These are phyloP conservation scores for Colletotrichum coccodes DNA, from an alignment of 2,329 filamentous ascomycete species.

Conservation along the genomic window DNA sequence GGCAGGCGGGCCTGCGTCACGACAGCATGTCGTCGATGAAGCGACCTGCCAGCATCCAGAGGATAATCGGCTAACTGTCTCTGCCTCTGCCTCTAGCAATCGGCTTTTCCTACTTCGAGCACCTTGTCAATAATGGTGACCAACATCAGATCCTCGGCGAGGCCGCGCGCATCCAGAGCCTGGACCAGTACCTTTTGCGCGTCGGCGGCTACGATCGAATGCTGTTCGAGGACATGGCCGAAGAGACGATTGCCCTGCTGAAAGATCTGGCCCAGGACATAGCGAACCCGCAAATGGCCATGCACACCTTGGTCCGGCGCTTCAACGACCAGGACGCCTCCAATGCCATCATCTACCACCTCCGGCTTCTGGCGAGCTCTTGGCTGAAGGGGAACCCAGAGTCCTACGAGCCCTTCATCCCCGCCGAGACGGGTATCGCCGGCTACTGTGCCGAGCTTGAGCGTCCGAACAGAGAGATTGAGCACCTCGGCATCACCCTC, in stretches of 20 bases:
- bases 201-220: conserved; percentile 77
- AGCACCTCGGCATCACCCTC: conserved; percentile 85
- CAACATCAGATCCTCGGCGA: conserved; percentile 75
- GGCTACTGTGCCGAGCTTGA: conserved; percentile 80
- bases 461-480: conserved; percentile 83
- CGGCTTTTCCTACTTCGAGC: conserved; percentile 93
- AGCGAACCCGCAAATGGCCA: conserved; percentile 66
- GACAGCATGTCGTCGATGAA: not conserved
- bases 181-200: conserved; percentile 76
- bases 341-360: conserved; percentile 86
- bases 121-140: conserved; percentile 76
- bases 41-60: too few relatives aligned
- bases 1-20: not conserved
- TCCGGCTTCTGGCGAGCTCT: conserved; percentile 82
- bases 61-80: conserved; percentile 12
- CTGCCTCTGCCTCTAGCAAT: conserved; percentile 69
- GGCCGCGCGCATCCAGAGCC: conserved; percentile 74
- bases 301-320: conserved; percentile 63
- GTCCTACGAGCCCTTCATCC: conserved; percentile 78
- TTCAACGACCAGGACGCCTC: conserved; percentile 81
- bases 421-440: conserved; percentile 66
- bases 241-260: conserved; percentile 77
- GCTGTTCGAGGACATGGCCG: conserved; percentile 85
- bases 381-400: conserved; percentile 82
- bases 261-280: conserved; percentile 69